Percentiles rank a stretch among this genome's conserved stretches.
Evolutionary conservation across 768 basidiomycete species (phyloP).

Genomic region (Lyophyllum decastes): DNA sequence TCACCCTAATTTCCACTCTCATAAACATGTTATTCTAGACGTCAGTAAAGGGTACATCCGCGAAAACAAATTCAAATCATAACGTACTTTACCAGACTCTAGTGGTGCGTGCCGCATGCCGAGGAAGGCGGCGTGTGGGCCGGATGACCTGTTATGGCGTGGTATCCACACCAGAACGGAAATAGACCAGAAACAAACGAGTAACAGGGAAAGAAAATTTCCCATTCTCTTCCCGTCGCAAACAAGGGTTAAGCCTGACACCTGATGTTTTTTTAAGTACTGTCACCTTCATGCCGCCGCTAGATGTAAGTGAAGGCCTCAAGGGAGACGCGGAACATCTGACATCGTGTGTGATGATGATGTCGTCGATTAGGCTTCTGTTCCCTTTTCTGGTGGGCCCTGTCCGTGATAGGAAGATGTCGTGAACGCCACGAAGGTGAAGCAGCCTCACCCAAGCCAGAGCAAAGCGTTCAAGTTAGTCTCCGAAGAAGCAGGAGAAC

Average conservation of each 20-base stretch:
- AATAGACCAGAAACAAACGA: not conserved
- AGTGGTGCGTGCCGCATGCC: not conserved
- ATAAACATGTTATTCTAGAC: too few relatives aligned
- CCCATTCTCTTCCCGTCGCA: not conserved
- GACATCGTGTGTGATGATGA: too few relatives aligned
- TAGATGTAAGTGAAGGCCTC: too few relatives aligned
- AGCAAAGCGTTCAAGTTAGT: not conserved
- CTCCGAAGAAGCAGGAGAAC: not conserved
- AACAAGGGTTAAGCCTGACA: not conserved
- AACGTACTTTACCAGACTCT: not conserved
- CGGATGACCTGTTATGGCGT: not conserved
- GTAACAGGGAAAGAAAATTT: not conserved
- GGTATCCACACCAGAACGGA: not conserved
- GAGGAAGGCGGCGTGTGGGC: not conserved
- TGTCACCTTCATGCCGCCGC: not conserved
- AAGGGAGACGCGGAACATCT: too few relatives aligned
- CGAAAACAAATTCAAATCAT: not conserved
- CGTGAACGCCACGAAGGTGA: not conserved
- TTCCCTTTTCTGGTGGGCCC: too few relatives aligned
- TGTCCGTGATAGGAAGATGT: too few relatives aligned
- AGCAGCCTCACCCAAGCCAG: not conserved
- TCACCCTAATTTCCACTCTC: too few relatives aligned
- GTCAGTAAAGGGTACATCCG: not conserved
- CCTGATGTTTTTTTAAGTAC: not conserved
- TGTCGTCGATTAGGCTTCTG: too few relatives aligned